phyloP scores from a whole-genome alignment of 805 yeast species.

The Tetrapisispora phaffii region DNA sequence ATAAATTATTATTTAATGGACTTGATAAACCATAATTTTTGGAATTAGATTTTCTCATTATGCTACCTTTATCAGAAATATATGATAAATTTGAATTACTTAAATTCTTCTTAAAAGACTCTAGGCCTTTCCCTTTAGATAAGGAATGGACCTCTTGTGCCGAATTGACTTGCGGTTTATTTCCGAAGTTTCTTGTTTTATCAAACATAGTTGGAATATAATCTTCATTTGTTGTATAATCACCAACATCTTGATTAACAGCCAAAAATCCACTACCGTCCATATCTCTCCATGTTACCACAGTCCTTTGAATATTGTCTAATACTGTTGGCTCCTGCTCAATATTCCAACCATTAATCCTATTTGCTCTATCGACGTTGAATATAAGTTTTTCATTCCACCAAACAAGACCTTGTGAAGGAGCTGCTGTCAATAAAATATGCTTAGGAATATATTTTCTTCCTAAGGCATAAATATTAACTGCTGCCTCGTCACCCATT shows the following conservation, averaged over 20 bases:
- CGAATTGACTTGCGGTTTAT: background rate
- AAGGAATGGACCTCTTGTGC: background rate
- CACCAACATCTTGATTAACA: constrained; percentile 21
- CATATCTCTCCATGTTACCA: constrained; percentile 29
- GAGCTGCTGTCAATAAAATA: constrained; percentile 26
- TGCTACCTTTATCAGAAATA: constrained; percentile 9
- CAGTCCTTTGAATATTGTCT: constrained; percentile 21
- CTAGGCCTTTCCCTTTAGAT: background rate
- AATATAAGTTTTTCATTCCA: constrained; percentile 28
- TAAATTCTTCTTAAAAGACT: constrained; percentile 11
- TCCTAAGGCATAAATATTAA: constrained; percentile 58
- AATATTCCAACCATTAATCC: constrained; percentile 28
- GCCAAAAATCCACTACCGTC: constrained; percentile 29
- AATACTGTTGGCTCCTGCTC: constrained; percentile 24
- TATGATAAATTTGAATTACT: constrained; percentile 12
- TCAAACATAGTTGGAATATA: constrained; percentile 4
- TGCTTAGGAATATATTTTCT: constrained; percentile 65
- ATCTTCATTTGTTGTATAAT: constrained; percentile 12
- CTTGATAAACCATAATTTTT: background rate
- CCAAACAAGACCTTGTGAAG: constrained; percentile 30
- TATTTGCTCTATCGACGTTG: constrained; percentile 26
- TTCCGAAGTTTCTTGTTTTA: constrained; percentile 7
- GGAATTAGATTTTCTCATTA: constrained; percentile 5
- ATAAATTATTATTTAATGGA: background rate
- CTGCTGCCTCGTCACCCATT: constrained; percentile 56